Base-by-base conservation (phyloP, 805 yeast genomes). In the Metschnikowia matae region DNA sequence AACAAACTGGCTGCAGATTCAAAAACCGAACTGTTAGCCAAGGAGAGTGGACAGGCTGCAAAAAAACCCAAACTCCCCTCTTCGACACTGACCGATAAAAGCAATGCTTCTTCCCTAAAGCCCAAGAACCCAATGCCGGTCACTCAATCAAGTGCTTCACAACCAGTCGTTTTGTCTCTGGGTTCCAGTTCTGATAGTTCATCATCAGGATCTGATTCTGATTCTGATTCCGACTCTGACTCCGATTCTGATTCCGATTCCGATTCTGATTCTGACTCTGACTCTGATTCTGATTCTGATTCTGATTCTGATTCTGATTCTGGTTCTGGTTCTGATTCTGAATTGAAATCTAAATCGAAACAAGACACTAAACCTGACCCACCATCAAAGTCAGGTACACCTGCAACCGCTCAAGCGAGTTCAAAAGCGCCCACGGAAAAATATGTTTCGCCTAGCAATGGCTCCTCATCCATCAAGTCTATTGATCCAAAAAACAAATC, bases 291-390 rank as follows among this genome's bases (percentile, higher is more conserved):
- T 10, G 36, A 14, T 7, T 29, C 47, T 5, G 29, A 29, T 11
- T 26, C 48, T 5, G 23, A 4, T 26, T 29, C 48, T 7, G 29
- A 14, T 4, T 20, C 33, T 3, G 21, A 38, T 38, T 38, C 48
- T 10, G 36, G 8, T 7, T 21, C 34, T 18, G 21, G n/a, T 8
- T 47, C 55, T 11, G 49, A 44, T 6, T 49, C 52, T 14, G 52
- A 44, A 11, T 46, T 40, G 41, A 44, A 40, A 1, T 29, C 44
- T 4, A 17, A 31, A 31, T 41, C 34, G 13, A 18, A 31, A 7
- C 14, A 23, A 17, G 36, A 18, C 36, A 10, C 44, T 10, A 44
- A 32, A 39, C 50, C 54, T 10, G 40, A 14, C 41, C 20, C 6
- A 13, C 14, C 20, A 17, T 7, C 18, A 13, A 18, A 32, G 14